Evolutionary conservation across 140 eudicot species (phyloP), one percentile per base, ranked within the genome.

Genomic region (Oenanthe javanica): DNA sequence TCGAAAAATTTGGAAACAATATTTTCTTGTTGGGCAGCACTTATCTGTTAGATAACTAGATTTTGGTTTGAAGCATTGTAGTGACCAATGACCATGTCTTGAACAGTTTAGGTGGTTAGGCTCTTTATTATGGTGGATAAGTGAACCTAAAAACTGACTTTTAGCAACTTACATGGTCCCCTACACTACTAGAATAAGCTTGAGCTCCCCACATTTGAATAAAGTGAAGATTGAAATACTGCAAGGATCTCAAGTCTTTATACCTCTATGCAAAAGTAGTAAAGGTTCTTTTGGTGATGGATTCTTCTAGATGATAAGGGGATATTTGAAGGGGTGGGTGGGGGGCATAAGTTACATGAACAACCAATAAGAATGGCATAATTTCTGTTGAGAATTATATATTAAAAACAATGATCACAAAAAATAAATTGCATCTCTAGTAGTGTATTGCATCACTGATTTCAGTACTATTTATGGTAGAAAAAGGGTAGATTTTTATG

Each of bases 121-220:
- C 36, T 36, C 64, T 31, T 52, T 57, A 19, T 46, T 73, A 71
- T 78, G 70, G 79, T 80, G 73, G 84, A 72, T 51, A 77, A 46
- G 71, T 72, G 81, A 86, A 83, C 83, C 83, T 81, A 43, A 10
- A 50, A 59, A 79, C 55, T 76, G 89, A 70, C 86, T 70, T 79
- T 81, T 13, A 46, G 67, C 67, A 59, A 59, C 67, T 59, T 59
- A 21, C 67, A 72, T 72, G 77, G 77, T 72, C 77, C 77, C 42
- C 77, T 72, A 51, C 23, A 72, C 16, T 42, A 72, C 31, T 72
- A 23, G 77, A 72, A 72, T 36, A 72, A 72, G 54, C 52, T 43
- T 77, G 73, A 67, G 45, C 13, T 11, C 85, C 85, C 90, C 31
- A 55, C 86, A 86, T 77, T 27, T 75, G 67, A 74, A 4, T n/a